Evolutionary conservation across 2,329 filamentous ascomycete genomes (phyloP).

Genomic region (Exophiala sideris): DNA sequence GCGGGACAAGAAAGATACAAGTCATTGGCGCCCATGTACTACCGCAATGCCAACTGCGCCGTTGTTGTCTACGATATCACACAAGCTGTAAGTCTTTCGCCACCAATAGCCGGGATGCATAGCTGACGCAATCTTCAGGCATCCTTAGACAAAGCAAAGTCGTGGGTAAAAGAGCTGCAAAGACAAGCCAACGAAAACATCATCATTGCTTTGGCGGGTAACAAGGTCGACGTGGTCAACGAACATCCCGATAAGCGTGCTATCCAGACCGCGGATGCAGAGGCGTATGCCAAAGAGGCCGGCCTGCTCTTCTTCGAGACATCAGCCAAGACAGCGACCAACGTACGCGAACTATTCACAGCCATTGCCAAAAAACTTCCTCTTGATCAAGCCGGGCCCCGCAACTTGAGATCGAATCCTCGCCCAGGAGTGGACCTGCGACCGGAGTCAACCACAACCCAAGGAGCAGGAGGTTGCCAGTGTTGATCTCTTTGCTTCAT

Average conservation of each 20-base stretch:
- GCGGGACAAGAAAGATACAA: slow-evolving; percentile 99
- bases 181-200: slow-evolving; percentile 99
- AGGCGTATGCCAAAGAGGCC: slow-evolving; percentile 91
- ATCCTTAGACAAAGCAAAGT: slow-evolving; percentile 97
- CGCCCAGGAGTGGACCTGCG: slow-evolving; percentile 66
- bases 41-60: slow-evolving; percentile 97
- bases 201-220: slow-evolving; percentile 94
- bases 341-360: slow-evolving; percentile 92
- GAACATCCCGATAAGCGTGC: slow-evolving; percentile 95
- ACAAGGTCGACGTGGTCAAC: slow-evolving; percentile 94
- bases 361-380: slow-evolving; percentile 97
- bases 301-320: slow-evolving; percentile 97
- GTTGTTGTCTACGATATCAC: slow-evolving; percentile 99
- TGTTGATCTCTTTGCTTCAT: slow-evolving; percentile 49
- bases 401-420: slow-evolving; percentile 68
- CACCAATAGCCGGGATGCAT: not conserved
- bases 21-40: slow-evolving; percentile 98
- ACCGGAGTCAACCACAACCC: slow-evolving; percentile 58
- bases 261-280: slow-evolving; percentile 81
- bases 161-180: slow-evolving; percentile 98
- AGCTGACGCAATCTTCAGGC: slow-evolving; percentile 54
- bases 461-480: slow-evolving; percentile 59
- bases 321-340: slow-evolving; percentile 94
- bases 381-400: slow-evolving; percentile 89
- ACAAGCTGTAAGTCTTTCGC: slow-evolving; percentile 72